phyloP scores from a whole-genome alignment of 257 asterid species.

The Ocimum tenuiflorum region DNA sequence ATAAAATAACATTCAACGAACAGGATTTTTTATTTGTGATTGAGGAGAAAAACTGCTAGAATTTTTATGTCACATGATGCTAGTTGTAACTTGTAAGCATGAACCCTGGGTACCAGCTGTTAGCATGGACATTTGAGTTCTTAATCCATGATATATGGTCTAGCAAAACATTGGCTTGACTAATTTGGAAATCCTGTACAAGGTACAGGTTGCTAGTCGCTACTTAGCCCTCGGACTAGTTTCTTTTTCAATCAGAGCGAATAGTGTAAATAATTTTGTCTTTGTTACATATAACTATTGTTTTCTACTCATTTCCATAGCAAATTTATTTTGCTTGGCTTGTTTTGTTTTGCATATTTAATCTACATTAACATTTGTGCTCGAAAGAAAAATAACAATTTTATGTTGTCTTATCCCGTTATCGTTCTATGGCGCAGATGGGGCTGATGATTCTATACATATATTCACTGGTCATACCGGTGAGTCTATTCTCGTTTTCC shows the following conservation, averaged over 20 bases:
- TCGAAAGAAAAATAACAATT: not conserved
- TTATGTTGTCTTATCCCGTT: conserved; percentile 16
- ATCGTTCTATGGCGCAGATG: conserved; percentile 48
- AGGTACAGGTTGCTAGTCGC: not conserved
- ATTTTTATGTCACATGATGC: not conserved
- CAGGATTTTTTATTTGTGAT: not conserved
- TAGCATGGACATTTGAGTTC: not conserved
- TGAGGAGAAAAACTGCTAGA: not conserved
- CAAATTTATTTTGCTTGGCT: not conserved
- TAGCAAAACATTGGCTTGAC: conserved; percentile 1
- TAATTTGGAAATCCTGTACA: not conserved
- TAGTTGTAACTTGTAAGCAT: not conserved
- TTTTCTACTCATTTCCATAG: not conserved
- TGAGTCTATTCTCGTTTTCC: conserved; percentile 17
- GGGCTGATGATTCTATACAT: conserved; percentile 71
- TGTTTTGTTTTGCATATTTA: not conserved
- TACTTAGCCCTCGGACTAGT: not conserved
- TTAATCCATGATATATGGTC: not conserved
- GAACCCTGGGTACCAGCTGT: not conserved
- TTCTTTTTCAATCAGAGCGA: not conserved
- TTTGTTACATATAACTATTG: not conserved
- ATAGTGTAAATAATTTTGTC: not conserved
- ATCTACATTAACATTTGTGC: not conserved
- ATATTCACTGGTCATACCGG: conserved; percentile 88
- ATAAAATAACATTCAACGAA: not conserved